Evolutionary conservation across 805 yeast genomes (phyloP).

Genomic region (Helenozyma rhizophorensis): DNA sequence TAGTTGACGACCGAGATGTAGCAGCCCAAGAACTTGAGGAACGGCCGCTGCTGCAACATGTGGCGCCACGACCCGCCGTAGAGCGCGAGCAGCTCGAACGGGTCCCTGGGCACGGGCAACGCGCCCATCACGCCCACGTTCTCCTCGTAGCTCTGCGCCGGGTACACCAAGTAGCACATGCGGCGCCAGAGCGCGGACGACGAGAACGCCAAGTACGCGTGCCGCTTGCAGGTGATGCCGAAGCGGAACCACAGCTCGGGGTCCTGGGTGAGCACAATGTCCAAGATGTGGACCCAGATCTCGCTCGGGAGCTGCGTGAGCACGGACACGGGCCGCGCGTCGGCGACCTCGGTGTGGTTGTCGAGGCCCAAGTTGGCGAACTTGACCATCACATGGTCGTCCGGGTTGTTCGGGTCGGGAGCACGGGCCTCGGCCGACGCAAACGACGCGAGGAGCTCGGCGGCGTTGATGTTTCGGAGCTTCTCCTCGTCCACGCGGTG

Average conservation of each 20-base stretch:
- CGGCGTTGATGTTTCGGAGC: conserved; percentile 40
- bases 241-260: conserved; percentile 66
- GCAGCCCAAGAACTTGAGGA: conserved; percentile 73
- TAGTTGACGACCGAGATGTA: conserved; percentile 84
- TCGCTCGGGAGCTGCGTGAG: conserved; percentile 48
- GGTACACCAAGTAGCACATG: conserved; percentile 48
- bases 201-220: conserved; percentile 56
- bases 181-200: conserved; percentile 47
- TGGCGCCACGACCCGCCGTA: conserved; percentile 36
- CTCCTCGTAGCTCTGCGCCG: conserved; percentile 49
- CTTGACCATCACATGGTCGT: conserved; percentile 20
- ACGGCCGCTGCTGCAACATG: conserved; percentile 66
- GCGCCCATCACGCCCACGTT: conserved; percentile 37
- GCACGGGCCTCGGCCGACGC: conserved; percentile 25
- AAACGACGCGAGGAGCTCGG: conserved; percentile 34
- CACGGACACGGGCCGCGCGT: conserved; percentile 30
- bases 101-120: conserved; percentile 33
- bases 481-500: conserved; percentile 30
- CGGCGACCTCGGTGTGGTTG: conserved; percentile 13
- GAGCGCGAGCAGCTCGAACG: conserved; percentile 23
- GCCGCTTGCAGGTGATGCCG: conserved; percentile 53
- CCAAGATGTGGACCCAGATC: conserved; percentile 48
- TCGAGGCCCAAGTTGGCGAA: conserved; percentile 24
- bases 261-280: conserved; percentile 40
- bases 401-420: conserved; percentile 20